Evolutionary conservation across 192 early-diverging fungal species (phyloP), one percentile per base, ranked within the genome.

Genomic region (Linnemannia exigua): DNA sequence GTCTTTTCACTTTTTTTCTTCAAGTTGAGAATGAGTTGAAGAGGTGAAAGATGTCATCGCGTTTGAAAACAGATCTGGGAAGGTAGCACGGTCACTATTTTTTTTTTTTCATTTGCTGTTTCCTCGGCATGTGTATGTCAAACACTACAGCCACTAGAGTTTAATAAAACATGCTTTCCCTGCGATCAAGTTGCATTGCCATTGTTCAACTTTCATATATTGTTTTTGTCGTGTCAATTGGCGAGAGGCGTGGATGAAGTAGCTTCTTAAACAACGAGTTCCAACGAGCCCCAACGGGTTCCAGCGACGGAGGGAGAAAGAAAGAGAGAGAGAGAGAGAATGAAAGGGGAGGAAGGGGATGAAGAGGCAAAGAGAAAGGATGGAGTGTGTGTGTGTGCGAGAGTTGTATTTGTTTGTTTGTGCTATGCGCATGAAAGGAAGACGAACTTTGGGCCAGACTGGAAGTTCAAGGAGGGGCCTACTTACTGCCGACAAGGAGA

Each of bases 401-500:
- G 41, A 44, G 41, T 44, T 44, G 41, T 44, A n/a, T 44, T 33
- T 25, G 25, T 58, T 58, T 63, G 58, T 31, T 63, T 63, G 28
- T 31, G 58, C 58, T 2, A 63, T 63, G 58, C 58, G 28, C 58
- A 63, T 63, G 58, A 63, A 31, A 63, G 58, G 3, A 25, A 63
- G 28, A 25, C 12, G 58, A 12, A 63, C 58, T 63, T 63, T 63
- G 58, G 58, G 58, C 28, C 58, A 63, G 28, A 63, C 28, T 63
- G 58, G 58, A 63, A 31, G 58, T 31, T 63, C 58, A 63, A 63
- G 58, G 58, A 63, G 58, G 28, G 28, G 9, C 58, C 58, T 25
- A 15, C 28, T 63, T 31, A 63, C 58, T 63, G 58, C 58, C 58
- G 58, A 63, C 58, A 63, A 63, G 58, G 58, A 63, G 58, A 31